Base-by-base conservation (phyloP, 192 early-diverging fungal genomes). In the Rhizophagus prolifer region DNA sequence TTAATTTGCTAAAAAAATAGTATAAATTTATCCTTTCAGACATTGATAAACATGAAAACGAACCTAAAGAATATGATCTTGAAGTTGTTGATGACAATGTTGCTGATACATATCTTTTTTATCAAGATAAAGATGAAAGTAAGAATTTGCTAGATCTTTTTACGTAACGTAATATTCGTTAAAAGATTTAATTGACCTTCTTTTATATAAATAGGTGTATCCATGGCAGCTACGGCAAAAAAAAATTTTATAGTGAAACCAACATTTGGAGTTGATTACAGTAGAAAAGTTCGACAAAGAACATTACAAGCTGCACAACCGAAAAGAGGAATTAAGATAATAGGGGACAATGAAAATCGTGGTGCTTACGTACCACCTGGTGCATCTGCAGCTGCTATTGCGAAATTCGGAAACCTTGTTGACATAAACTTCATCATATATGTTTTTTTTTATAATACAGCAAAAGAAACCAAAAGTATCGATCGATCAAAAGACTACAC, bases 21-120 rank as follows among this genome's bases (percentile, higher is more conserved):
- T 44, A 64, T 65, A 82, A 91, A 26, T 81, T 96, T 25, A 80
- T 94, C 21, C 84, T 96, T 5, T 89, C 92, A 31, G 86, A 92
- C 28, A 82, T 86, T 19, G 81, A 86, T 16, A 84, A 85, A 61
- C 84, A 89, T 50, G 80, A 75, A 12, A 89, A 88, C 63, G 83
- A 96, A 16, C 96, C 96, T 38, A 92, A 94, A 74, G 90, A 92
- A 79, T 98, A 96, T 82, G 89, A 87, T 30, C 87, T 98, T 71
- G 86, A 90, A 14, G 87, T 96, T 71, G 86, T 84, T 31, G 85
- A 89, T 63, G 84, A 86, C 25, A 85, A 89, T 70, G 91, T 95
- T 6, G 80, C 85, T 73, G 94, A 94, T 72, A 88, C 88, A 78
- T 94, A 90, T 82, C 90, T 31, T 50, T 76, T 63, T 46, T 66